Evolutionary conservation across 306 rosid species (phyloP).

Genomic region (Gleditsia sinensis): DNA sequence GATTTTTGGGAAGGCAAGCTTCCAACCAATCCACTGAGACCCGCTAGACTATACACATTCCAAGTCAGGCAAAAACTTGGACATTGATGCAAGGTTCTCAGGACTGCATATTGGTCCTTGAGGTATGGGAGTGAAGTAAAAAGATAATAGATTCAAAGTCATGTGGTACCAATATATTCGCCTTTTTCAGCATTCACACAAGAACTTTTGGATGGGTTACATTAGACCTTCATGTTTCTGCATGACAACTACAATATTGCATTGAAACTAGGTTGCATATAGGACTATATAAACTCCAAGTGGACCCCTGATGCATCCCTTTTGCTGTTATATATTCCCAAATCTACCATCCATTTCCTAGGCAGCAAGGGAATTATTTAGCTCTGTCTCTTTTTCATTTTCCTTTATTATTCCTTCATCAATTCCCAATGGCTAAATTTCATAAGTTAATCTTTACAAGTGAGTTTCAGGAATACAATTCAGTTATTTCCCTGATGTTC

Average conservation of each 20-base stretch:
- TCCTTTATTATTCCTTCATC: neutral
- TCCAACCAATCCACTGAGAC: neutral
- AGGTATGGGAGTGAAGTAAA: no score
- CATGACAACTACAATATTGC: neutral
- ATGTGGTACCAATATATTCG: neutral
- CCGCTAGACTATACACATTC: neutral
- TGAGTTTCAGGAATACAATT: neutral
- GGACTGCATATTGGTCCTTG: neutral
- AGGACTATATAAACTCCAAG: neutral
- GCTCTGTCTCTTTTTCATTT: neutral
- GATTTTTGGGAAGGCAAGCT: neutral
- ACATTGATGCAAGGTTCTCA: neutral
- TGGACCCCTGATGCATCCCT: neutral
- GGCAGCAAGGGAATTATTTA: neutral
- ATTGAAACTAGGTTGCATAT: neutral
- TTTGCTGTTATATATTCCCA: neutral
- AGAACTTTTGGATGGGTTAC: neutral
- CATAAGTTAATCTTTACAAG: neutral
- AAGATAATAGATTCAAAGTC: no score
- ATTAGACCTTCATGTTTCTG: neutral
- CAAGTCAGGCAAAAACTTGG: neutral
- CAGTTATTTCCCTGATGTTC: conserved; percentile 2
- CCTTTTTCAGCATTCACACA: neutral
- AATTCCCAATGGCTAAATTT: neutral
- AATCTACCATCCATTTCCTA: neutral